Base-by-base conservation (phyloP, 257 asterid genomes). In the Coffea eugenioides region DNA sequence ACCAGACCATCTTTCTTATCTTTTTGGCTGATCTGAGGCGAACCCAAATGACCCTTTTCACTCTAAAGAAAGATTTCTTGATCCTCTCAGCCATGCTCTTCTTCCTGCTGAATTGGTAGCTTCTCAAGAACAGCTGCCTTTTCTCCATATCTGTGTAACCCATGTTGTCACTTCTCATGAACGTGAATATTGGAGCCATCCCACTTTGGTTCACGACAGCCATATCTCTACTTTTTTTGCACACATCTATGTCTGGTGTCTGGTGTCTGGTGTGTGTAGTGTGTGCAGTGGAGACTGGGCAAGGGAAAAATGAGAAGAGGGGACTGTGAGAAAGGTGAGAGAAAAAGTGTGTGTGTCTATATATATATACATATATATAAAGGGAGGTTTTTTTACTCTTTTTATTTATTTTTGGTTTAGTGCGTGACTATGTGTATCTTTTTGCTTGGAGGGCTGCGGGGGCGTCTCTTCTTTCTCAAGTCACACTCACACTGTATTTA, bases 71-170 rank as follows among this genome's bases (percentile, higher is more conserved):
- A 8, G 97, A 88, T 41, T 74, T 89, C 75, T 86, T 90, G 23
- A 92, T 84, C 81, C 87, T 90, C 75, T 88, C 92, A 0, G 78
- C 31, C 11, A 90, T 76, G 67, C 89, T 91, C 88, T 83, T 88
- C 84, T 92, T 94, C 83, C 98, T 80, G 36, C 96, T 88, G 64
- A 94, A 94, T 43, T 87, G 97, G 75, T 94, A 94, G 88, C 98
- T 94, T 83, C 97, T 87, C 90, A 94, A 80, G 82, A 94, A 94
- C 54, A 94, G 76, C 84, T 87, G 97, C 85, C 98, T 80, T 82
- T 94, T 94, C 79, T 91, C 96, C 81, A 88, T 73, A 56, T 88
- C 97, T 14, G 82, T 80, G 83, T 85, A 83, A 64, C 87, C 91
- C 77, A 72, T 75, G 46, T 85, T 84, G 57, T 81, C 84, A 62